phyloP scores from a whole-genome alignment of 2,329 filamentous ascomycete species.

The Fusarium siculi region DNA sequence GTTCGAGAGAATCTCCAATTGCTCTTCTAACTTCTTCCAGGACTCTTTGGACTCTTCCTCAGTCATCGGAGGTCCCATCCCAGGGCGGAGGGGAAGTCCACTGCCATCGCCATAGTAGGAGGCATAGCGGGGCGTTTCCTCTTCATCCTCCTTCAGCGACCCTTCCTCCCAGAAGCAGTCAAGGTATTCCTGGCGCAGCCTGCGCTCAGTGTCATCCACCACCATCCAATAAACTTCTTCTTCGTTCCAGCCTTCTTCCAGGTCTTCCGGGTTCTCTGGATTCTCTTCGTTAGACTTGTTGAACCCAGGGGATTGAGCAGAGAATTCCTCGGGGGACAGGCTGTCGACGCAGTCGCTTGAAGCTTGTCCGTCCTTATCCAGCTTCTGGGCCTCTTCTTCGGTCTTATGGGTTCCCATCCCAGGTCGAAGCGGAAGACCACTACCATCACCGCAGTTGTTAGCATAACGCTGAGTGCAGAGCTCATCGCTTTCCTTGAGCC shows the following conservation, averaged over 20 bases:
- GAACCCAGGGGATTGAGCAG: too few species aligned
- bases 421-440: not conserved
- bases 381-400: rapidly evolving
- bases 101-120: not conserved
- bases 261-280: too few species aligned
- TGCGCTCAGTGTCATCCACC: not conserved
- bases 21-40: too few species aligned
- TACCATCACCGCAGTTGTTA: not conserved
- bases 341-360: too few species aligned
- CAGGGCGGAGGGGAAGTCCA: not conserved
- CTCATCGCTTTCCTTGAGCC: not conserved
- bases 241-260: not conserved
- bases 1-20: too few species aligned
- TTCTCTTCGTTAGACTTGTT: too few species aligned
- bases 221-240: not conserved
- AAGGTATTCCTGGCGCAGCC: not conserved
- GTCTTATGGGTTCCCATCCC: not conserved
- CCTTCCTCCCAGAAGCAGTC: not conserved
- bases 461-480: not conserved
- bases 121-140: not conserved
- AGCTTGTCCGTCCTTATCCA: too few species aligned
- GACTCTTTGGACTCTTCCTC: too few species aligned
- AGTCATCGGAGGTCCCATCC: too few species aligned
- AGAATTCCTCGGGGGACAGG: too few species aligned
- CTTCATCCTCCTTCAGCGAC: not conserved